These are phyloP conservation scores for Microglena sp. DNA, from an alignment of 139 green algal species.

Conservation along the genomic window DNA sequence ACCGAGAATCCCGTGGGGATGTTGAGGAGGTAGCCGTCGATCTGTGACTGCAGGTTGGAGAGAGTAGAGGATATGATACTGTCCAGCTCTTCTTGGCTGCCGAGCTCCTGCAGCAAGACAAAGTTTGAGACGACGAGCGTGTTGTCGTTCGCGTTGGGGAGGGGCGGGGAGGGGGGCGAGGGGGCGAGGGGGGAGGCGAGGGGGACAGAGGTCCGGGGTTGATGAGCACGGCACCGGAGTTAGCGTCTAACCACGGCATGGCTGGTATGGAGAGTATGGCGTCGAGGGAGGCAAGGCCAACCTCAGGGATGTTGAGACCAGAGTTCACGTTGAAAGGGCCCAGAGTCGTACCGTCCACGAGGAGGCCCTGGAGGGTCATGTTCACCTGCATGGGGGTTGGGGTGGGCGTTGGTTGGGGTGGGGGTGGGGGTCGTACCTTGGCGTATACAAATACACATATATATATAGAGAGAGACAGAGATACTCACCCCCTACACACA, in stretches of 20 bases:
- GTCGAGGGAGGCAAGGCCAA: background rate
- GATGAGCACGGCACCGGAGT: constrained; percentile 9
- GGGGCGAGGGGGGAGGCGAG: background rate
- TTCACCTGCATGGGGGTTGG: no score
- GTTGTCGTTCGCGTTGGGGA: background rate
- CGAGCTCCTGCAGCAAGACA: constrained; percentile 8
- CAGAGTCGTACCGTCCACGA: no score
- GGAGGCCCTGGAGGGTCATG: no score
- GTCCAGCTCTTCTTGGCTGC: constrained; percentile 1
- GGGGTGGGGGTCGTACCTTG: background rate
- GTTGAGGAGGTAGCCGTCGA: constrained; percentile 9
- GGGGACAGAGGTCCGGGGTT: background rate
- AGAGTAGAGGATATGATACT: background rate
- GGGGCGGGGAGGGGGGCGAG: background rate
- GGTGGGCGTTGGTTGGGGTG: background rate
- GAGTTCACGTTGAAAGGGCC: background rate
- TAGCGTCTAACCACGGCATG: constrained; percentile 10
- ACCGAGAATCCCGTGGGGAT: constrained; percentile 7
- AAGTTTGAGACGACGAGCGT: background rate
- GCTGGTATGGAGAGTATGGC: background rate
- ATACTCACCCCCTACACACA: no score
- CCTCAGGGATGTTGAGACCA: background rate
- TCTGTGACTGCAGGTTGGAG: background rate
- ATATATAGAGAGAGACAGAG: no score
- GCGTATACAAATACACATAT: no score